Conservation (phyloP, 257 asterid species). For the Asclepias syriaca region DNA sequence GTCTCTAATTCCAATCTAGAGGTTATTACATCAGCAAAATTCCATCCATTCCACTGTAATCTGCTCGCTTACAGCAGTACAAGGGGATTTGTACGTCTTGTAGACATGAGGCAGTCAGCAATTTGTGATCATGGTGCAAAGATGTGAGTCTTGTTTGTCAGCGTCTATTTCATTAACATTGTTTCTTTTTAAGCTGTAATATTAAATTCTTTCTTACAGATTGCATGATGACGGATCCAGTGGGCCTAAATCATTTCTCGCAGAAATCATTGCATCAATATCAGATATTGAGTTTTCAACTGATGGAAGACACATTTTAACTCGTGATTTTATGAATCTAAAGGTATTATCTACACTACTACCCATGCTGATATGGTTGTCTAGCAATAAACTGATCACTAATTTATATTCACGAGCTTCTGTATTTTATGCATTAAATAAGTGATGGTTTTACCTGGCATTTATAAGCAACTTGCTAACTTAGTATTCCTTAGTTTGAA, state of each 20-base stretch:
- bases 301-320: constrained; percentile 68
- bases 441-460: not conserved
- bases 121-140: constrained; percentile 58
- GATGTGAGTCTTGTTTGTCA: constrained; percentile 43
- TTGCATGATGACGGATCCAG: constrained; percentile 51
- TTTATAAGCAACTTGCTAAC: not conserved
- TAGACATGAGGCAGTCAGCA: constrained; percentile 79
- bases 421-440: not conserved
- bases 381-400: not conserved
- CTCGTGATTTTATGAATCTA: constrained; percentile 70
- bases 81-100: constrained; percentile 66
- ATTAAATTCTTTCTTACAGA: constrained; percentile 30
- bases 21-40: constrained; percentile 75
- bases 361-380: not conserved
- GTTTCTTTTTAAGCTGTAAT: constrained; percentile 4
- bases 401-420: not conserved
- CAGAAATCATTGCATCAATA: constrained; percentile 65
- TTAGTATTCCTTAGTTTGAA: not conserved
- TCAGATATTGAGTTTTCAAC: constrained; percentile 68
- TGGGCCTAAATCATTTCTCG: constrained; percentile 63
- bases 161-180: not conserved
- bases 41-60: constrained; percentile 78
- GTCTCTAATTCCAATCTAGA: constrained; percentile 38
- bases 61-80: constrained; percentile 77
- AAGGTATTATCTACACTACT: constrained; percentile 41